Conservation (phyloP, 2,329 filamentous ascomycete genomes). For the Fusarium dimerum region DNA sequence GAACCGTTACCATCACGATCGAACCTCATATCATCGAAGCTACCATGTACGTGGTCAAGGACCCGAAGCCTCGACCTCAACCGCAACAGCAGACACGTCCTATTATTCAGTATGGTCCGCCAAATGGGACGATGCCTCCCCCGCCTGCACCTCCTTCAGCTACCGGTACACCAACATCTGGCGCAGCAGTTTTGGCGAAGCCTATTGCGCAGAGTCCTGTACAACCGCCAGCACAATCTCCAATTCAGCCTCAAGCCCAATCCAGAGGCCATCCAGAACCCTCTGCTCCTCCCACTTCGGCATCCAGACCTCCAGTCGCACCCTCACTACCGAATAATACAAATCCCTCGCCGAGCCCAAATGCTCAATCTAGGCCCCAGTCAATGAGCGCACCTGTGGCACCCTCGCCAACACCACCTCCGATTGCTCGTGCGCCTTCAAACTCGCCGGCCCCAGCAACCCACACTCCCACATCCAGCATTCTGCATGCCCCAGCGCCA, state of each 20-base stretch:
- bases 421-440: constrained; percentile 21
- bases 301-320: constrained; percentile 16
- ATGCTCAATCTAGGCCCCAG: constrained; percentile 18
- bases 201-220: constrained; percentile 21
- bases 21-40: constrained; percentile 81
- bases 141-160: constrained; percentile 41
- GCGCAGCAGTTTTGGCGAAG: constrained; percentile 19
- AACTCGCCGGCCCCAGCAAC: constrained; percentile 17
- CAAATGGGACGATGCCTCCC: constrained; percentile 62
- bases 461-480: constrained; percentile 12
- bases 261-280: constrained; percentile 14
- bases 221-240: constrained; percentile 16
- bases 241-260: constrained; percentile 19
- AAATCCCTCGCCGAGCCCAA: constrained; percentile 19
- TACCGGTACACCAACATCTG: constrained; percentile 21
- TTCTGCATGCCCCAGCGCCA: constrained; percentile 18
- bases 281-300: constrained; percentile 8
- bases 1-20: constrained; percentile 71
- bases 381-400: constrained; percentile 14
- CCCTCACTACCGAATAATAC: constrained; percentile 14
- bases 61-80: constrained; percentile 43
- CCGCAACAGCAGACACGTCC: constrained; percentile 45
- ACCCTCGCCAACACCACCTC: constrained; percentile 23
- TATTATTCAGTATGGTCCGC: constrained; percentile 66
- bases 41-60: constrained; percentile 71